Evolutionary conservation across 441 rosid species (phyloP).

Genomic region (Syzygium syzygioides): DNA sequence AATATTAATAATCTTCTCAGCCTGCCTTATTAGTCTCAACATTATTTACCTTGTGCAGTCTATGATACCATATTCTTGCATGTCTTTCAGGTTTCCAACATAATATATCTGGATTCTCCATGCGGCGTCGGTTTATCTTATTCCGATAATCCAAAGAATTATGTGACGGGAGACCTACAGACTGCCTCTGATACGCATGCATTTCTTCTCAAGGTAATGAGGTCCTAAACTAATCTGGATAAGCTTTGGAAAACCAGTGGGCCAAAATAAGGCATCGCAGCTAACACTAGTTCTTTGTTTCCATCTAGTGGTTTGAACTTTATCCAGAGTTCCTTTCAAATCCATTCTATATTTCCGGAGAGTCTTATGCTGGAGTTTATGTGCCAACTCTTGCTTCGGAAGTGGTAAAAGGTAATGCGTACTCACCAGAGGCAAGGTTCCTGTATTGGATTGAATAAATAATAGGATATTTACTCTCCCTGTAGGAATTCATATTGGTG

Average conservation of each 20-base stretch:
- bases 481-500: slow-evolving; percentile 1
- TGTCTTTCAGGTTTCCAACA: background rate
- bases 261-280: background rate
- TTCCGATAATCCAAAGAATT: slow-evolving; percentile 6
- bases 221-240: background rate
- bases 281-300: background rate
- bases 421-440: background rate
- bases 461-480: background rate
- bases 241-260: background rate
- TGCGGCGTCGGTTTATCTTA: background rate
- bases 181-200: slow-evolving; percentile 6
- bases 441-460: background rate
- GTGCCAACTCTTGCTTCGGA: slow-evolving; percentile 11
- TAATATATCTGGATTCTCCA: background rate
- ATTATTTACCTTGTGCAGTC: background rate
- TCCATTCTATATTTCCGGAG: slow-evolving; percentile 9
- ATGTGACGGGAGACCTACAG: slow-evolving; percentile 7
- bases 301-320: slow-evolving; percentile 13
- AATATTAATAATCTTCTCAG: background rate
- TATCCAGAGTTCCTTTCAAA: slow-evolving; percentile 14
- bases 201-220: slow-evolving; percentile 8
- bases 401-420: slow-evolving; percentile 1
- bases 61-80: background rate
- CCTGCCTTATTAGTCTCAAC: background rate
- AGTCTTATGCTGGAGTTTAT: slow-evolving; percentile 17